Base-by-base conservation (phyloP, 1,139 yeast genomes). In the Geotrichum fermentans region DNA sequence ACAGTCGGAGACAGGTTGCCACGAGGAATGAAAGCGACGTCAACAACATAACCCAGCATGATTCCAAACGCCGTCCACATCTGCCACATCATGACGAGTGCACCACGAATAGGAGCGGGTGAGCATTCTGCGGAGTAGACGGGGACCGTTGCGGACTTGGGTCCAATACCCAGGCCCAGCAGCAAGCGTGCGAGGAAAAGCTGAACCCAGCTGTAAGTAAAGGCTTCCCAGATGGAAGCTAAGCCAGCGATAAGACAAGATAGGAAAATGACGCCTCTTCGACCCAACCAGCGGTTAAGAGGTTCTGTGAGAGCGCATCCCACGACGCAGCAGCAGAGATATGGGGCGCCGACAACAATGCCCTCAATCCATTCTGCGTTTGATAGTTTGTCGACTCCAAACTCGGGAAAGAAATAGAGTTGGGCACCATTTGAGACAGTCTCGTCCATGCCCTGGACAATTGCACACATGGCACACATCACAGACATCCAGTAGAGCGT, bases 391-490 rank as follows among this genome's bases (percentile, higher is more conserved):
- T 51, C 50, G 34, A 54, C 48, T 8, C 57, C 57, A 62, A 84
- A 73, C 40, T 69, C 72, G 2, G 60, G 58, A 4, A 90, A 87
- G 65, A 81, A 85, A 61, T 79, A 82, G 43, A 86, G 68, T 50
- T 82, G 78, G 8, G 96, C 95, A 56, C 96, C 96, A 60, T 86
- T 85, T 52, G 84, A 77, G 20, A 86, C 95, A 1, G 94, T 76
- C 65, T 87, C 95, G 65, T 87, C 96, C 88, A 87, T 86, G 61
- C 96, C 96, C 66, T 87, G 95, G 33, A 88, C 90, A 7, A 90
- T 86, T 18, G 96, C 96, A 48, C 94, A 88, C 80, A 87, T 78
- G 5, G 95, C 83, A 38, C 90, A 83, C 63, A 86, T 77, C 16
- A 85, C 75, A 50, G 84, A 78, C 48, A 86, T 80, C 55, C 74